Base-by-base conservation (phyloP, 306 rosid species). In the Trichosanthes truncata region DNA sequence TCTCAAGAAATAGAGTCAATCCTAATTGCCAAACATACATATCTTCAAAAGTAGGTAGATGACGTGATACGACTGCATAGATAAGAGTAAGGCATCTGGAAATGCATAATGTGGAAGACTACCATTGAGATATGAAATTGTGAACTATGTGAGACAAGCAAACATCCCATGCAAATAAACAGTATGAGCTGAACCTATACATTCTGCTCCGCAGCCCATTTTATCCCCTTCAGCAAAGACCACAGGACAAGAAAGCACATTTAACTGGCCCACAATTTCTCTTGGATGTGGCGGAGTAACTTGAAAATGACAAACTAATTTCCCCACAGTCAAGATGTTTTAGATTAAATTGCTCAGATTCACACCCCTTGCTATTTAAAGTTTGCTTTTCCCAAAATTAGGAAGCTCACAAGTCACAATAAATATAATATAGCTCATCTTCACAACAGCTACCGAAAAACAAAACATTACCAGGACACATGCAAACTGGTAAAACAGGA, bases 1-100 rank as follows among this genome's bases (percentile, higher is more conserved):
- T 84, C 79, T 83, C 82, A 74, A 71, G 83, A 80, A 85, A 80
- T 29, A 49, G 46, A 74, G 26, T 31, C 74, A n/a, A 62, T 41
- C 46, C 57, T 25, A 82, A 75, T 65, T 61, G 61, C 43, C 31
- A 57, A 43, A 55, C 81, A 41, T 71, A 53, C 51, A 80, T 68
- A 77, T 57, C 35, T 80, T 82, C 68, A 67, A 23, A 80, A 74
- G 61, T 29, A 73, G 48, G 69, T 5, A 74, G 67, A 48, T 38
- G 51, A 59, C 17, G 7, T 52, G 62, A 8, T 20, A 51, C 46
- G 18, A 74, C 29, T 17, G 29, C 45, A 74, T 4, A 18, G 60
- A 48, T 48, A 73, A 72, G 13, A 48, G 73, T 7, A 38, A 20
- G 74, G 49, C 59, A 49, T 49, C 45, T 61, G 5, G 41, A 26